Conservation (phyloP, 495 filamentous ascomycete species). For the Podospora fimiseda region DNA sequence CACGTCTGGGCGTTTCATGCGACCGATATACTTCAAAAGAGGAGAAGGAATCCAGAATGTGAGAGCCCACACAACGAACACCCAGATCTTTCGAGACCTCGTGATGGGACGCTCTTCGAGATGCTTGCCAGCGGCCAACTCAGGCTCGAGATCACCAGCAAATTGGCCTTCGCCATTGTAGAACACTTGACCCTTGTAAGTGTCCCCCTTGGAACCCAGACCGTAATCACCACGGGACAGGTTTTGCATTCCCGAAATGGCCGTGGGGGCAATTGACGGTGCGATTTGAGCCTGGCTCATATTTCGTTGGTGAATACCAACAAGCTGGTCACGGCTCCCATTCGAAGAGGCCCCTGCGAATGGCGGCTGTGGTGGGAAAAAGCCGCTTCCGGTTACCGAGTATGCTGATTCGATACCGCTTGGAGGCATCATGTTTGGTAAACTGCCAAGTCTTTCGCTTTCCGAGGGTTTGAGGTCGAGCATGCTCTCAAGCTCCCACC, state of each 20-base stretch:
- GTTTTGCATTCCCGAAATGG: conserved; percentile 59
- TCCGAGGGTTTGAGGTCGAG: conserved; percentile 74
- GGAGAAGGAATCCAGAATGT: conserved; percentile 97
- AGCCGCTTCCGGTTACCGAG: conserved; percentile 58
- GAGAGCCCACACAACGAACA: conserved; percentile 70
- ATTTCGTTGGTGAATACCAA: conserved; percentile 50
- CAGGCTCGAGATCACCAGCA: conserved; percentile 57
- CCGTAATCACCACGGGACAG: conserved; percentile 72
- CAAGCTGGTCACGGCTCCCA: conserved; percentile 64
- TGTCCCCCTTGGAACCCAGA: conserved; percentile 78
- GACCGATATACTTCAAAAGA: conserved; percentile 67
- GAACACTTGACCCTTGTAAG: conserved; percentile 62
- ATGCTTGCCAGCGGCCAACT: conserved; percentile 66
- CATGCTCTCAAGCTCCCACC: conserved; percentile 98
- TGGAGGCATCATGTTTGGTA: conserved; percentile 44
- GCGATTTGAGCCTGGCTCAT: conserved; percentile 57
- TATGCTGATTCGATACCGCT: conserved; percentile 57
- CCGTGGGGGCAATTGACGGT: conserved; percentile 67
- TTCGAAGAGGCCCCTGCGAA: conserved; percentile 55
- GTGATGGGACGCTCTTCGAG: conserved; percentile 65
- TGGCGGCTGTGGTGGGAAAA: conserved; percentile 58
- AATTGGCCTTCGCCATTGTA: conserved; percentile 58
- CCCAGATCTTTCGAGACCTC: conserved; percentile 65
- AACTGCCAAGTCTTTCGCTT: conserved; percentile 33
- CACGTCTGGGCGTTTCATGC: conserved; percentile 96